A percentile compares a stretch with the other conserved stretches of the same genome.
These are phyloP conservation scores for Talaromyces stipitatus DNA, from an alignment of 495 filamentous ascomycete species.

Conservation along the genomic window DNA sequence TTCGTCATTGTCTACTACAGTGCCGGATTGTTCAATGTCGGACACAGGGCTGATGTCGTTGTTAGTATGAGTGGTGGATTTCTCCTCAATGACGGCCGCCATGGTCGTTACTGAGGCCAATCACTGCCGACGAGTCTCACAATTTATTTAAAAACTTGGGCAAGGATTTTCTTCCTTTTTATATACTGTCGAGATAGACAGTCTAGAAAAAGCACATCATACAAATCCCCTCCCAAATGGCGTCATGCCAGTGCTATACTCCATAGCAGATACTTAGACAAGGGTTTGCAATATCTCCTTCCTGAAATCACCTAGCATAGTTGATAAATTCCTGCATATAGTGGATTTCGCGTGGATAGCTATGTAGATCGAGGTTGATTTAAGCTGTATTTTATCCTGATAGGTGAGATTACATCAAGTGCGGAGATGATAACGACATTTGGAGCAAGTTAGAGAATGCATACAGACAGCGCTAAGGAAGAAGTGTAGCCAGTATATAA, in stretches of 20 bases:
- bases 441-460: neutral
- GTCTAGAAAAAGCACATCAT: neutral
- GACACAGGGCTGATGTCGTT: neutral
- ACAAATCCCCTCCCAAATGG: neutral
- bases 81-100: neutral
- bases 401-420: neutral
- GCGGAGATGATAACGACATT: neutral
- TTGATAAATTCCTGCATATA: too few relatives aligned
- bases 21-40: neutral
- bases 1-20: neutral
- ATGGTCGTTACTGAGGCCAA: too few relatives aligned
- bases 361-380: neutral
- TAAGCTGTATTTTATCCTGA: neutral
- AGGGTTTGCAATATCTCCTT: neutral
- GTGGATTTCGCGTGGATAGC: neutral
- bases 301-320: neutral
- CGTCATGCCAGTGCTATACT: neutral
- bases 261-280: neutral
- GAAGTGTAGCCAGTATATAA: too few relatives aligned
- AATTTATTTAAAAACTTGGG: too few relatives aligned
- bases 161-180: too few relatives aligned
- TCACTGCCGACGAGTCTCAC: too few relatives aligned
- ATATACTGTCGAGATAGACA: too few relatives aligned
- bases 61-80: neutral
- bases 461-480: too few relatives aligned